Base-by-base conservation (phyloP, 768 basidiomycete genomes). In the Tubosaeta sp. region DNA sequence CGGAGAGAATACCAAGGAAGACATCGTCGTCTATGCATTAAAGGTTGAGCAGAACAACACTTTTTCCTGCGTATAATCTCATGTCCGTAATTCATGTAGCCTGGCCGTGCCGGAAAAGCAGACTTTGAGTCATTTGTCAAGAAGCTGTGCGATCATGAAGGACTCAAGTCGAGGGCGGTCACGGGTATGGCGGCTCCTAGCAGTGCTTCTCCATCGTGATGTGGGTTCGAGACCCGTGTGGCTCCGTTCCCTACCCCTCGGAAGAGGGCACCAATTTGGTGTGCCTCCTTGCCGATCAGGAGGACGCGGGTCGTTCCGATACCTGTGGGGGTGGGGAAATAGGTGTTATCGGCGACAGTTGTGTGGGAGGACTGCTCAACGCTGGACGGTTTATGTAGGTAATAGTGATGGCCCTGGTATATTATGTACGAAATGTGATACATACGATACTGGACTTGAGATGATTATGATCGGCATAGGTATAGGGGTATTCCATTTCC, bases 21-120 rank as follows among this genome's bases (percentile, higher is more conserved):
- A 83, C 49, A 57, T 85, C 11, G 79, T 82, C 11, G 66, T 86
- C 5, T 86, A 87, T 58, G 85, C 82, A 2, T 59, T 87, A 43
- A 86, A 83, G 80, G 85, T 84, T 46, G 3, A 71, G 7, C 32
- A 51, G 29, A 11, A 42, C 16, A 12, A 32, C 35, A 14, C 46
- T 43, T 38, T 14, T 46, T 54, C 10, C 44, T 31, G 43, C 8
- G 32, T n/a, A 6, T 29, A 43, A 39, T 44, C 33, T 46, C 50
- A 41, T 45, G 4, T 16, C 19, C 31, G 35, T n/a, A 19, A 31
- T 35, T 22, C 26, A 29, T 27, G 42, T 53, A 69, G 68, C 64
- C 68, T 52, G 70, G 69, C 42, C 71, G 81, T 51, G 67, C 72
- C 13, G 72, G 73, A 35, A 81, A 76, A 57, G 68, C 75, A 51